Evolutionary conservation across 768 basidiomycete genomes (phyloP).

Genomic region (Sporobolomyces roseus): DNA sequence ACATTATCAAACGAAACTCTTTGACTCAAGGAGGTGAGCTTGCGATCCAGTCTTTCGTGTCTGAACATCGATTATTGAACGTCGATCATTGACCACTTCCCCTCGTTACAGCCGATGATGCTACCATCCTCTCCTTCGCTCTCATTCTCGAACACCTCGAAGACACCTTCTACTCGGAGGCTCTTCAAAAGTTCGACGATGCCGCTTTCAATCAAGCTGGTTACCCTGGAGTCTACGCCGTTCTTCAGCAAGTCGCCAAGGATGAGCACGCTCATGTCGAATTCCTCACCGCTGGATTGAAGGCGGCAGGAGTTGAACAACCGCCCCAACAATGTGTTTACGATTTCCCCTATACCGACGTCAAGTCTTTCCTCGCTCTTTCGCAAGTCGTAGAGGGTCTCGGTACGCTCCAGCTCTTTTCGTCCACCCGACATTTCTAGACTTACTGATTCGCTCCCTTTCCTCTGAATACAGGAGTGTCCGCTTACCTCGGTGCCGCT

Average conservation of each 20-base stretch:
- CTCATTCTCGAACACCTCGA: slow-evolving; percentile 41
- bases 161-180: slow-evolving; percentile 30
- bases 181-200: slow-evolving; percentile 52
- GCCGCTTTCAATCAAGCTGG: slow-evolving; percentile 53
- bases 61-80: too few relatives aligned
- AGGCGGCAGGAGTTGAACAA: slow-evolving; percentile 52
- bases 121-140: slow-evolving; percentile 40
- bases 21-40: slow-evolving; percentile 23
- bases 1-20: slow-evolving; percentile 38
- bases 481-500: slow-evolving; percentile 51
- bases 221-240: slow-evolving; percentile 48
- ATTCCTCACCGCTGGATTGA: slow-evolving; percentile 55
- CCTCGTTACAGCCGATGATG: slow-evolving; percentile 25
- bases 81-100: background rate
- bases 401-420: slow-evolving; percentile 54
- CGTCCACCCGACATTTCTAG: too few relatives aligned
- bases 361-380: slow-evolving; percentile 56
- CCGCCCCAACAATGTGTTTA: slow-evolving; percentile 57
- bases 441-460: background rate
- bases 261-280: slow-evolving; percentile 61
- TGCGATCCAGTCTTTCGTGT: background rate
- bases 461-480: slow-evolving; percentile 3
- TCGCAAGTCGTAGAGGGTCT: slow-evolving; percentile 60
- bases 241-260: slow-evolving; percentile 31
- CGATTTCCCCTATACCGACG: slow-evolving; percentile 52